Base-by-base conservation (phyloP, 441 rosid genomes). In the Populus hybrid region DNA sequence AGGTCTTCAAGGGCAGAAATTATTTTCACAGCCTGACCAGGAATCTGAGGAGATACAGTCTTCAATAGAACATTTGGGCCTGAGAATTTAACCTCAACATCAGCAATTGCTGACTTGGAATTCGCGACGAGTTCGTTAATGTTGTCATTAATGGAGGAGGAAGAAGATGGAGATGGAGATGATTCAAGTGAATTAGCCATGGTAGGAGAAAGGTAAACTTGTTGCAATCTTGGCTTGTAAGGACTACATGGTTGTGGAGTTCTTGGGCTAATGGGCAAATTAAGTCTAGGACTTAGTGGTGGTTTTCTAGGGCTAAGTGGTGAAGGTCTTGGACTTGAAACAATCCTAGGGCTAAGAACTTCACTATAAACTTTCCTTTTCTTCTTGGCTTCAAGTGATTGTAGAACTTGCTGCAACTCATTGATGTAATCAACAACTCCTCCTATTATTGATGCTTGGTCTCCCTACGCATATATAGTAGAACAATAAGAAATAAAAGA, bases 381-480 rank as follows among this genome's bases (percentile, higher is more conserved):
- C 84, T 94, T 96, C 85, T 94, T 94, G 79, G 98, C 90, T 70
- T 94, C 98, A 0, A 96, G 87, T 2, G 98, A 90, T 63, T 91
- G 95, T 9, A 96, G 93, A 77, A 96, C 80, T 86, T 96, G 99
- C 68, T 96, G 97, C 83, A 96, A 79, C 84, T 96, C 99, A 36
- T 88, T 91, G 79, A 96, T 92, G n/a, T n/a, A n/a, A n/a, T n/a
- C n/a, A n/a, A n/a, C n/a, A n/a, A n/a, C n/a, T n/a, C n/a, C n/a
- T n/a, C n/a, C n/a, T 50, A 96, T 96, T 42, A 94, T 94, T 20
- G 99, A 96, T 75, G 99, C 99, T 90, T 93, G 98, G 83, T 96
- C 99, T 73, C 98, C 98, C 98, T 96, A 36, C 68, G 35, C 50
- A 59, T 18, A 1, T 29, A 29, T 29, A 29, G 16, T 24, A 4